Percentiles rank a stretch among this genome's conserved stretches.
phyloP scores from a whole-genome alignment of 257 asterid genomes.

The Avicennia marina region DNA sequence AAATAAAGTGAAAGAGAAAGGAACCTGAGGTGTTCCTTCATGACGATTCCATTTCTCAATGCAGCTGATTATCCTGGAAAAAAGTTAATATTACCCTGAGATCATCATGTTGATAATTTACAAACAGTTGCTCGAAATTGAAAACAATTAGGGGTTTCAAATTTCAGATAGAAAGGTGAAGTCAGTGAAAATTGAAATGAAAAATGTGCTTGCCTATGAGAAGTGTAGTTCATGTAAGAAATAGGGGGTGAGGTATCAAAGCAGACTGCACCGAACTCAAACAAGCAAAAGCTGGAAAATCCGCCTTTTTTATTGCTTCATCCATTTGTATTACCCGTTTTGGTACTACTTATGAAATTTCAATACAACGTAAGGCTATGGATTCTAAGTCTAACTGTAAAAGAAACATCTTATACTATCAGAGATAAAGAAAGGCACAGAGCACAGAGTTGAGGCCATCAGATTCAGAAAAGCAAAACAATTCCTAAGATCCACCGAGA shows the following conservation, averaged over 20 bases:
- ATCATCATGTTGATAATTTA: too few species aligned
- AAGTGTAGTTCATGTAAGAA: slow-evolving; percentile 96
- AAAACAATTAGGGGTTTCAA: too few species aligned
- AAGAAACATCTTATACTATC: not conserved
- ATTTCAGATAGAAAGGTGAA: too few species aligned
- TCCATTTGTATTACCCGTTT: slow-evolving; percentile 83
- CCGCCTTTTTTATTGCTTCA: slow-evolving; percentile 74
- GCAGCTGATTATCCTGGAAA: slow-evolving; percentile 81
- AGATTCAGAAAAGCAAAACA: not conserved
- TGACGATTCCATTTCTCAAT: slow-evolving; percentile 90
- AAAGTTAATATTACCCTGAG: too few species aligned
- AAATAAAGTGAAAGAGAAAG: too few species aligned
- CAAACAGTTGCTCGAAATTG: not conserved
- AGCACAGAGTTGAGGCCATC: not conserved
- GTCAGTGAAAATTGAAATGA: not conserved
- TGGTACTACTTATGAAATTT: slow-evolving; percentile 63
- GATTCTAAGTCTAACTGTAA: slow-evolving; percentile 5
- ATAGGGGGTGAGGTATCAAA: slow-evolving; percentile 92
- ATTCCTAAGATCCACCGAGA: too few species aligned
- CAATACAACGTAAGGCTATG: not conserved
- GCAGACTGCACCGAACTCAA: slow-evolving; percentile 93
- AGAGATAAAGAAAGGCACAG: not conserved
- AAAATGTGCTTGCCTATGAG: slow-evolving; percentile 60
- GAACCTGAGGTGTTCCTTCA: slow-evolving; percentile 90
- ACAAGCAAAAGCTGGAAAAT: slow-evolving; percentile 81